Conservation (phyloP, 306 rosid genomes). For the Myrica gale region DNA sequence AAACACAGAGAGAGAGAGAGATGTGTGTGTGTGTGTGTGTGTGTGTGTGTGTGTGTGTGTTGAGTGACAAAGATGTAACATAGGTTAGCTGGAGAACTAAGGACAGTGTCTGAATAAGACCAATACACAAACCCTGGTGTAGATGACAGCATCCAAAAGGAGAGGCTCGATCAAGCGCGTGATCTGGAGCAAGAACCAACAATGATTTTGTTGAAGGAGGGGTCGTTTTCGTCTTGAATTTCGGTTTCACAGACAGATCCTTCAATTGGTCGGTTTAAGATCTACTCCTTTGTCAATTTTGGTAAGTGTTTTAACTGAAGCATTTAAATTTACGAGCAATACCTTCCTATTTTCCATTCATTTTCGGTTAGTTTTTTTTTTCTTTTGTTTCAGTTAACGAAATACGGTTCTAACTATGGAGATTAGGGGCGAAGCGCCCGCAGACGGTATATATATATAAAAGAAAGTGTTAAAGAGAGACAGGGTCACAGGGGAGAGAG, state of each 20-base stretch:
- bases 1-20: constrained; percentile 34
- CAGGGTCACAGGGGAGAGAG: too few relatives aligned
- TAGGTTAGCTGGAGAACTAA: constrained; percentile 43
- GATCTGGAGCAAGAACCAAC: constrained; percentile 48
- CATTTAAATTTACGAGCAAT: neutral
- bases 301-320: neutral
- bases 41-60: constrained; percentile 18
- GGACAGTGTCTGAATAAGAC: constrained; percentile 44
- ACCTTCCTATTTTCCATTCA: neutral
- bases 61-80: constrained; percentile 70
- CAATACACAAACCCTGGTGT: constrained; percentile 35
- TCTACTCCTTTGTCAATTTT: constrained; percentile 19
- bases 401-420: neutral
- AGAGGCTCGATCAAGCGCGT: constrained; percentile 37
- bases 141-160: constrained; percentile 39
- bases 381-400: neutral
- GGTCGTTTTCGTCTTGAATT: constrained; percentile 76
- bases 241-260: constrained; percentile 43
- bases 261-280: constrained; percentile 50
- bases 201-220: constrained; percentile 53
- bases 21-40: constrained; percentile 10
- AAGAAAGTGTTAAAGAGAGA: neutral
- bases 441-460: neutral
- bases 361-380: neutral
- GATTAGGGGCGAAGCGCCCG: neutral